Base-by-base conservation (phyloP, 163 green algal species). In the Scenedesmus sp. region DNA sequence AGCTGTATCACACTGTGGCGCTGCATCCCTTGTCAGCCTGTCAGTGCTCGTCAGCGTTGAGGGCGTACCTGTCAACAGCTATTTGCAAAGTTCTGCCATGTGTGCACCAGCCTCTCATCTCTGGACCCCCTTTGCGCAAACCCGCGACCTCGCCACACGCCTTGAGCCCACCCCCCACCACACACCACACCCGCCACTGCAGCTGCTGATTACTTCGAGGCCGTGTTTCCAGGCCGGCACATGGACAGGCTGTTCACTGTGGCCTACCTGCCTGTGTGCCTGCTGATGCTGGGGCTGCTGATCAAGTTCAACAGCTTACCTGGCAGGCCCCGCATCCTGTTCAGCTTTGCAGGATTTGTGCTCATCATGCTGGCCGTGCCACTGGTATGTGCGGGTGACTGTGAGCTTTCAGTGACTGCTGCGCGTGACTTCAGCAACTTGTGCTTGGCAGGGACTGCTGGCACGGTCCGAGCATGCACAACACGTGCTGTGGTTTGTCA, bases 181-280 rank as follows among this genome's bases (percentile, higher is more conserved):
- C 30, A 20, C 65, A 40, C 15, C 26, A 40, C 26, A 18, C 26
- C 30, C 30, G 30, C 7, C 9, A n/a, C 73, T 49, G 73, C 73
- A 88, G 95, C 95, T 46, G 92, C 94, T 9, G 95, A 97, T 56
- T 97, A 97, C 93, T 97, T 95, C 56, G 91, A 88, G 24, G 44
- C 46, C 4, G 79, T 96, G 18, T 97, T 96, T 84, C 95, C 91
- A 18, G 94, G 93, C 26, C 85, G 90, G 42, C 96, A 99, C 91
- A 89, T 97, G 44, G 97, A 99, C 87, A 89, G 95, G 9, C 88
- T 98, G 15, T 95, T 98, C 84, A 96, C 94, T 0, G 46, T 90
- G 12, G 46, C 72, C 35, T 98, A 98, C 91, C 90, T 98, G 61
- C 94, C 95, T 0, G 53, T 93, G 12, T 97, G 96, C 53, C 76